Base-by-base conservation (phyloP, 2,329 filamentous ascomycete species). In the Phyllachora maydis region DNA sequence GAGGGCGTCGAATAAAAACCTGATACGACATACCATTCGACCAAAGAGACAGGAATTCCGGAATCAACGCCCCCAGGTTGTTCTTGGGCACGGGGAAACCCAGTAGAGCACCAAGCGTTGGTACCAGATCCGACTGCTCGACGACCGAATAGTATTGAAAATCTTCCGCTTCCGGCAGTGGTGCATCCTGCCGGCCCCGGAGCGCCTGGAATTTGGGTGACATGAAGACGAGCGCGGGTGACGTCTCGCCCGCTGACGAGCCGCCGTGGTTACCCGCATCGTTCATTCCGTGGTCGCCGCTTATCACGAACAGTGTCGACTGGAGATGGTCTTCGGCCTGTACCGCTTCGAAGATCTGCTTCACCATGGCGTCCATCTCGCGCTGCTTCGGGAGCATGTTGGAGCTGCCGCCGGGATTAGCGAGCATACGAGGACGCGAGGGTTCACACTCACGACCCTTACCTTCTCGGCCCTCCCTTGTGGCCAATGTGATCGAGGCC, bases 231-330 rank as follows among this genome's bases (percentile, higher is more conserved):
- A 98, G 52, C 10, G 88, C 88, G 0, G 88, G 75, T 1, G 85
- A 93, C 2, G 88, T 95, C 52, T 98, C 88, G 20, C 88, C 85
- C 2, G 81, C 66, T 1, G 83, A 83, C 7, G 85, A 93, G 18
- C 85, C 88, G 15, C 88, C 88, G 42, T 98, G 88, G 35, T 95
- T 95, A 3, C 88, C 88, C 11, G 79, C 88, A 36, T 95, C 85
- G 36, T 95, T 98, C 88, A 98, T 98, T n/a, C 88, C 88, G 42
- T 98, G 88, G 38, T 98, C 90, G 26, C 88, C 88, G 27, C 74
- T 81, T 5, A 98, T 50, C 3, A 98, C 70, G 21, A 98, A 61
- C 2, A 98, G 52, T 0, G 85, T 82, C 4, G 76, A 75, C 16
- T 65, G 42, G 1, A 93, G 65, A 43, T 92, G 74, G 2, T 60